Evolutionary conservation across 1,284 basidiomycete genomes (phyloP), one percentile per base, ranked within the genome.

Genomic region (Fomes fomentarius): DNA sequence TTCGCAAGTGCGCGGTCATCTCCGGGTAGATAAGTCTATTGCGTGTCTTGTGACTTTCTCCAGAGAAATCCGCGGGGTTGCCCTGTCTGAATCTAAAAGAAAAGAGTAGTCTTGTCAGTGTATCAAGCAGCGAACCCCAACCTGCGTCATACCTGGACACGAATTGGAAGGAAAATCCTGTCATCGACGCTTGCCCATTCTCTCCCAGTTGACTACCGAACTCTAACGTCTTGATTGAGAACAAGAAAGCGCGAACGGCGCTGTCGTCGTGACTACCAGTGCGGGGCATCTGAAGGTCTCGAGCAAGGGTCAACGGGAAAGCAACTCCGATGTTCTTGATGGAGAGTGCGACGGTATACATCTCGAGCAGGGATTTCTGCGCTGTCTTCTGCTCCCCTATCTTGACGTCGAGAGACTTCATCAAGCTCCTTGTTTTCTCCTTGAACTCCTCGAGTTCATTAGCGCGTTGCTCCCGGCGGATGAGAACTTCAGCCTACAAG

Each of bases 11-110:
- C 0, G 90, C 91, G 52, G 82, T 84, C 83, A 93, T 89, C 52
- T 88, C 81, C 3, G 94, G 91, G 66, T 91, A 93, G 21, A 90
- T 56, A 58, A 96, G 81, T 31, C 85, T 81, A 69, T 96, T 96
- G 15, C 78, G 77, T 21, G 88, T 87, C 22, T 77, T 69, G 66
- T 96, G 92, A 41, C 71, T 83, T 40, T 84, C 81, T 2, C 88
- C 87, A 10, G 77, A 73, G 70, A 95, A 97, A 66, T 95, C 89
- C 6, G 76, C 71, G 1, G 84, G 65, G 41, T 80, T 70, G 9
- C 84, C 81, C 65, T 93, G 91, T 62, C 88, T 83, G 70, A 97
- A 96, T 25, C 89, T 93, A 66, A 42, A 51, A 35, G 30, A 41
- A 21, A 7, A 44, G 50, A 40, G 53, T 41, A 40, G n/a, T n/a